These are phyloP conservation scores for Dactylellina parvicollis DNA, from an alignment of 2,329 filamentous ascomycete genomes.

Conservation along the genomic window DNA sequence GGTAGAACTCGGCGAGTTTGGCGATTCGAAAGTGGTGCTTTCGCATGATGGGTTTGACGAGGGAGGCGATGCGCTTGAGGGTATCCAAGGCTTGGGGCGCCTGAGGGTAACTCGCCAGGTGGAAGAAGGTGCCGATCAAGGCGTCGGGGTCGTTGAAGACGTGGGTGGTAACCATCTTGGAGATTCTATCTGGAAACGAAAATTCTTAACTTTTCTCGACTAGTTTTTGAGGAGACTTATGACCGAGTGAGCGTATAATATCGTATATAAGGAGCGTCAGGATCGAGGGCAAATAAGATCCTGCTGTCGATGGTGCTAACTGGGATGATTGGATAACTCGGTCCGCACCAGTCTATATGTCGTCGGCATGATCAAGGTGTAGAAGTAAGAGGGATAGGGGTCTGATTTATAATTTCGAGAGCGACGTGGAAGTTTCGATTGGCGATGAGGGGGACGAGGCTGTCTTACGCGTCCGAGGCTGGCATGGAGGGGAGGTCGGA, in stretches of 20 bases:
- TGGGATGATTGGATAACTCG: conserved; percentile 4
- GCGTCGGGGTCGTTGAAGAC: conserved; percentile 43
- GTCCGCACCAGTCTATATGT: background rate
- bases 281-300: background rate
- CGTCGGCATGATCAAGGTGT: conserved; percentile 22
- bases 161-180: conserved; percentile 51
- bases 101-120: conserved; percentile 66
- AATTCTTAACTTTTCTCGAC: no score
- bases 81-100: conserved; percentile 65
- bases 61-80: conserved; percentile 81
- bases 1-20: conserved; percentile 85
- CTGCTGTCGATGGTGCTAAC: conserved; percentile 8
- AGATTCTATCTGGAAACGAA: background rate
- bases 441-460: conserved; percentile 31
- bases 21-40: conserved; percentile 82
- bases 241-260: background rate
- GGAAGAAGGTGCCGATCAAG: conserved; percentile 57
- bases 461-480: conserved; percentile 52
- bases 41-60: conserved; percentile 95
- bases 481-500: conserved; percentile 2
- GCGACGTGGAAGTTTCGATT: conserved; percentile 37
- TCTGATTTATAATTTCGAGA: conserved; percentile 43
- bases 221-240: background rate
- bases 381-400: background rate
- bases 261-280: background rate